phyloP scores from a whole-genome alignment of 768 basidiomycete species.

The Kwoniella sp. region DNA sequence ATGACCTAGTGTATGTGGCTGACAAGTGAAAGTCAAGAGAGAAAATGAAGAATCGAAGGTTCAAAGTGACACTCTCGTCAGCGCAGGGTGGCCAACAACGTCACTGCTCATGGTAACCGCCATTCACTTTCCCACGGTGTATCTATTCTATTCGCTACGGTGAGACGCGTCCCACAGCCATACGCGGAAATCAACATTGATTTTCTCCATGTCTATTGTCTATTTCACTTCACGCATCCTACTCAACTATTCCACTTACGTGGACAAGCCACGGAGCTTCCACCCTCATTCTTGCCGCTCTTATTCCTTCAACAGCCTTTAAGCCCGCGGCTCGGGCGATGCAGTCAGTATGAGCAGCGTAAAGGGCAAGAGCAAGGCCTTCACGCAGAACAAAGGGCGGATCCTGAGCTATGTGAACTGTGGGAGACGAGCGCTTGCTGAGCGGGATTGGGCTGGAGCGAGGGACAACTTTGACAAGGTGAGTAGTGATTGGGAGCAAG shows the following conservation, averaged over 20 bases:
- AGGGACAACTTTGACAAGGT: slow-evolving; percentile 27
- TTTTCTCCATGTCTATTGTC: background rate
- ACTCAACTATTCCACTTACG: too few relatives aligned
- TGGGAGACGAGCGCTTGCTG: slow-evolving; percentile 6
- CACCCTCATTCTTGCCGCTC: too few relatives aligned
- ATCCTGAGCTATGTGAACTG: slow-evolving; percentile 3
- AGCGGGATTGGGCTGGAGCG: slow-evolving; percentile 18
- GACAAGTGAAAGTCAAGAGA: too few relatives aligned
- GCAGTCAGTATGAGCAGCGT: slow-evolving; percentile 5
- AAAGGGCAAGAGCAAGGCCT: background rate
- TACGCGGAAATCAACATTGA: background rate
- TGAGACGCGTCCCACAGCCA: slow-evolving; percentile 14
- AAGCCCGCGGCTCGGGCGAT: too few relatives aligned
- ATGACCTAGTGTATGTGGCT: too few relatives aligned
- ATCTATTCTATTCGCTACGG: too few relatives aligned
- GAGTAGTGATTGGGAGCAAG: background rate
- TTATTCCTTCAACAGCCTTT: too few relatives aligned
- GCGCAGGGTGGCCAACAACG: slow-evolving; percentile 4
- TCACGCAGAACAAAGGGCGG: background rate
- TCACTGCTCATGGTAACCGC: background rate
- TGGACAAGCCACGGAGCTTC: too few relatives aligned
- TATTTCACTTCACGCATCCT: background rate
- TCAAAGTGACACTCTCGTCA: slow-evolving; percentile 21
- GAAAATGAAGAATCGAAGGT: background rate
- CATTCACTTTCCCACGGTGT: slow-evolving; percentile 22